A percentile compares a stretch with the other conserved stretches of the same genome.
These are phyloP conservation scores for Macroventuria anomochaeta DNA, from an alignment of 2,329 filamentous ascomycete genomes.

Conservation along the genomic window DNA sequence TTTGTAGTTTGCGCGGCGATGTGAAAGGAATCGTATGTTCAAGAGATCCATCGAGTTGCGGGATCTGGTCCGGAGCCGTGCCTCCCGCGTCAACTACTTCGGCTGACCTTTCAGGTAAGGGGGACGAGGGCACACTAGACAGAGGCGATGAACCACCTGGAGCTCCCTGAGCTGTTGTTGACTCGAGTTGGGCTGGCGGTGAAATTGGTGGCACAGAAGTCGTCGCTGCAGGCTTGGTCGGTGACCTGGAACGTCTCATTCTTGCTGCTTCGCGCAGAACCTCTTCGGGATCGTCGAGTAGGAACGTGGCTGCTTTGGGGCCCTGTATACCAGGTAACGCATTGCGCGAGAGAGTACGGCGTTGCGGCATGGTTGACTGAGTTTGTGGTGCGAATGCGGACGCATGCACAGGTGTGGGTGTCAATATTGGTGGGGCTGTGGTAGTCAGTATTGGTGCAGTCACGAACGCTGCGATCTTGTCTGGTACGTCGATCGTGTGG, in stretches of 20 bases:
- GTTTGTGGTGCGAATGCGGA: not conserved
- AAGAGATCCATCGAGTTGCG: conserved; percentile 18
- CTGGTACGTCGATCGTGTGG: conserved; percentile 5
- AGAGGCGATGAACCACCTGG: conserved; percentile 7
- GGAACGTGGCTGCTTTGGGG: conserved; percentile 25
- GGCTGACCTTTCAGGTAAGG: not conserved
- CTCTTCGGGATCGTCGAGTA: conserved; percentile 32
- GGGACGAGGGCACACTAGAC: conserved; percentile 23
- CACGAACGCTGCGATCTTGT: not conserved
- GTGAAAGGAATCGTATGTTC: not conserved
- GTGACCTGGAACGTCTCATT: conserved; percentile 14
- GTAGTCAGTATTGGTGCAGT: not conserved
- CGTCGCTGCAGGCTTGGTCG: conserved; percentile 9
- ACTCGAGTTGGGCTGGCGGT: not conserved
- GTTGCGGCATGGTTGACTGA: not conserved
- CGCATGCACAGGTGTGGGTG: not conserved
- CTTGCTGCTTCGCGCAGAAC: conserved; percentile 24
- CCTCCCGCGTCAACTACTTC: not conserved
- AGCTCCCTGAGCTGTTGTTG: too few species aligned
- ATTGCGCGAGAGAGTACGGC: conserved; percentile 7
- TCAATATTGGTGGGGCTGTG: not conserved
- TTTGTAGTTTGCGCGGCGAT: not conserved
- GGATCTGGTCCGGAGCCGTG: not conserved
- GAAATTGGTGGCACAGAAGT: not conserved
- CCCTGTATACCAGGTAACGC: conserved; percentile 24